A percentile compares a stretch with the other conserved stretches of the same genome.
These are phyloP conservation scores for Pythium periplocum DNA, from an alignment of 352 stramenopile species.

Conservation along the genomic window DNA sequence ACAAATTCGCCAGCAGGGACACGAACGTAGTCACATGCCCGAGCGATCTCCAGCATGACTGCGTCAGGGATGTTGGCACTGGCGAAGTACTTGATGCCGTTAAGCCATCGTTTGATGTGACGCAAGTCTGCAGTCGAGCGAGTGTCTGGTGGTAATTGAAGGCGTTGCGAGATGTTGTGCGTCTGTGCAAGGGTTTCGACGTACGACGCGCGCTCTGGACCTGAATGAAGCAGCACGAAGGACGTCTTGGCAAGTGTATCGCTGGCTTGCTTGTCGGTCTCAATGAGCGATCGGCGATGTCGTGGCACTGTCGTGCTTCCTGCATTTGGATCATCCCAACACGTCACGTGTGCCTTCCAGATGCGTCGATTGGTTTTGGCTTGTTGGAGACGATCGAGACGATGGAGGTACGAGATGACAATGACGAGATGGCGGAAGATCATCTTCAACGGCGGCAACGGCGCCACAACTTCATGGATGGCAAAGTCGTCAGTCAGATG, in stretches of 20 bases:
- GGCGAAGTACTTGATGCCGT: conserved; percentile 61
- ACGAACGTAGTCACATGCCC: conserved; percentile 32
- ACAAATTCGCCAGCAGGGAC: conserved; percentile 49
- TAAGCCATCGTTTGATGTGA: conserved; percentile 61
- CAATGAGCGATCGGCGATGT: neutral
- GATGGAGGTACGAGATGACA: conserved; percentile 55
- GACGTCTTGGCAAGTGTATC: conserved; percentile 10
- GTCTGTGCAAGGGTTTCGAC: conserved; percentile 29
- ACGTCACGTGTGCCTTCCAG: conserved; percentile 20
- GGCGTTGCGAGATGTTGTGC: conserved; percentile 26
- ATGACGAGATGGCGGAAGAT: conserved; percentile 52
- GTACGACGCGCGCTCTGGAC: conserved; percentile 26
- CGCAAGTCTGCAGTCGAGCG: conserved; percentile 38
- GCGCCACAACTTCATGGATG: conserved; percentile 53
- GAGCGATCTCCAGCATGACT: conserved; percentile 48
- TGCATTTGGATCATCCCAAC: conserved; percentile 27
- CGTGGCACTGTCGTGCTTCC: no score
- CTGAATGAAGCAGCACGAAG: conserved; percentile 37
- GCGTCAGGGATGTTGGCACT: conserved; percentile 45
- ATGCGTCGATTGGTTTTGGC: conserved; percentile 35
- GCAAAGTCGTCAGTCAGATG: conserved; percentile 39
- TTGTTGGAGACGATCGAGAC: conserved; percentile 42
- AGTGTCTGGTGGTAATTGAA: conserved; percentile 30
- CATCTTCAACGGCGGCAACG: conserved; percentile 42
- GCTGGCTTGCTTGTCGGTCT: neutral